Conservation (phyloP, 345 rosid species). For the Ceriops tagal region DNA sequence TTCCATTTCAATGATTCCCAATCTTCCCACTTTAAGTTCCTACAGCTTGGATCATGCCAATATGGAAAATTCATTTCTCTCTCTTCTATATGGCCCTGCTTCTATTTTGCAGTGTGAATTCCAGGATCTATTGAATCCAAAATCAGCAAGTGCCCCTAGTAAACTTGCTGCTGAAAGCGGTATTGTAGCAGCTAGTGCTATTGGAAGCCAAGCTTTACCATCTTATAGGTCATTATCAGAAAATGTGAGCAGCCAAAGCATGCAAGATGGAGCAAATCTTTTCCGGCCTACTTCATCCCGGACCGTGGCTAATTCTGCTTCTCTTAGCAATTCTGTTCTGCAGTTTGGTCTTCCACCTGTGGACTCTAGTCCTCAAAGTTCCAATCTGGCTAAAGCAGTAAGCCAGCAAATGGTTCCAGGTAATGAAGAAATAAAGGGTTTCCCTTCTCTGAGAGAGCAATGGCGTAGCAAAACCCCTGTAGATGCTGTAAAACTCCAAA, state of each 20-base stretch:
- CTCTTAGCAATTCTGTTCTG: constrained; percentile 14
- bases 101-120: constrained; percentile 35
- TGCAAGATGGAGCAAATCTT: constrained; percentile 13
- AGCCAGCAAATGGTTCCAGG: constrained; percentile 18
- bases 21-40: constrained; percentile 15
- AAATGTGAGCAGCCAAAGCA: constrained; percentile 18
- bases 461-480: constrained; percentile 5
- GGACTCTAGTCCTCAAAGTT: constrained; percentile 17
- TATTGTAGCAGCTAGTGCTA: constrained; percentile 14
- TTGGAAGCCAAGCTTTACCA: constrained; percentile 22
- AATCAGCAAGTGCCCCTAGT: constrained; percentile 22
- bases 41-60: constrained; percentile 18
- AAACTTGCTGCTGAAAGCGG: constrained; percentile 18
- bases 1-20: constrained; percentile 19
- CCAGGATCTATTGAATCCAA: constrained; percentile 29
- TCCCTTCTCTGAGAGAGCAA: constrained; percentile 20
- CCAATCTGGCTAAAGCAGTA: constrained; percentile 24
- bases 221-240: constrained; percentile 20
- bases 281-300: constrained; percentile 20
- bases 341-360: constrained; percentile 23
- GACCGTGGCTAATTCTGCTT: constrained; percentile 9
- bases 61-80: constrained; percentile 36
- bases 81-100: constrained; percentile 39
- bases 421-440: constrained; percentile 25
- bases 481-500: constrained; percentile 20